Base-by-base conservation (phyloP, 1,139 yeast species). In the Pichia sp. region DNA sequence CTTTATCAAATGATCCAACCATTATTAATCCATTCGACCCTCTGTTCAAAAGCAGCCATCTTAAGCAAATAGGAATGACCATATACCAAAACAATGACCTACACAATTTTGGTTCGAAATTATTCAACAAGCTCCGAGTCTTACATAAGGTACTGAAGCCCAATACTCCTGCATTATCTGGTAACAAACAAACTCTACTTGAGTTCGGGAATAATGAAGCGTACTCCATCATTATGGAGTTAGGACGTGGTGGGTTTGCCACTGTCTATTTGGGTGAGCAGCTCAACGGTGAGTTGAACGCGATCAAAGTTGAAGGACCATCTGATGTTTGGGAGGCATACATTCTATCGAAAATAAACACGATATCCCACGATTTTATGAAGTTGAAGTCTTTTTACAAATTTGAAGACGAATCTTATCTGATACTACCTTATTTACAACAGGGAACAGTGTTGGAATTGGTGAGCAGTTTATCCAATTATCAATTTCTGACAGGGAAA, bases 181-280 rank as follows among this genome's bases (percentile, higher is more conserved):
- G 80, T 0, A 68, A 75, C 10, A 72, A 67, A 47, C 71, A 71
- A 49, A 69, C 81, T 0, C 71, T 78, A 57, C 66, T 81, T n/a
- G 79, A 78, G 55, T 75, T 72, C 57, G 67, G 71, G 50, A 31
- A 49, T 4, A 76, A 75, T 49, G 83, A 79, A 53, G 73, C 80
- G 6, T 82, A 75, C 64, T 80, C 84, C 58, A 72, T 89, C 55
- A 75, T 83, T 43, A 75, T 77, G 51, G 81, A 84, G 59, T 71
- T 92, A 12, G 96, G 97, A 0, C 79, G 78, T 63, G 96, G 96
- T 8, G 95, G 95, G 0, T 85, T 76, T 70, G 96, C 95, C 0
- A 76, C 82, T 1, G 96, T 90, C 0, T 90, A 84, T 65, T 72
- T 89, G 30, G 85, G 88, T 0, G 95, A 87, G 67, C 77, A 83